These are phyloP conservation scores for Saccharomycopsis fermentans DNA, from an alignment of 805 yeast species.

Conservation along the genomic window DNA sequence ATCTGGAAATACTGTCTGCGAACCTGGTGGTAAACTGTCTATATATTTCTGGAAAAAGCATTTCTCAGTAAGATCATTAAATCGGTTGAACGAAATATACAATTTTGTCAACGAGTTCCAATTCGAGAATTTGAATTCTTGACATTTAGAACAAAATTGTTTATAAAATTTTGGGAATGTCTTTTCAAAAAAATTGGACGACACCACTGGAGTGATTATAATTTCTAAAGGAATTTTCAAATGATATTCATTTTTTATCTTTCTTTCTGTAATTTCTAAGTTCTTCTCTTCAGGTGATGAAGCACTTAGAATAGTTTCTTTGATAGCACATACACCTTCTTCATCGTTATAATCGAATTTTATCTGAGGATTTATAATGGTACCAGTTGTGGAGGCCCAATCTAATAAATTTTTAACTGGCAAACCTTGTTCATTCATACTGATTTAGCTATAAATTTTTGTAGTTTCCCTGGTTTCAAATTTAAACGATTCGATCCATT, in stretches of 20 bases:
- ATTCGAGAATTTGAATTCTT: background rate
- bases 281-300: background rate
- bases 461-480: too few species aligned
- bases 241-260: slow-evolving; percentile 29
- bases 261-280: slow-evolving; percentile 26
- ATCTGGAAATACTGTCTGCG: slow-evolving; percentile 5
- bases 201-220: slow-evolving; percentile 1
- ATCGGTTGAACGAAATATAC: slow-evolving; percentile 2
- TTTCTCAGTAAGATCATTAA: background rate
- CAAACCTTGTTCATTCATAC: background rate
- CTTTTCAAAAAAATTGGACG: slow-evolving; percentile 2
- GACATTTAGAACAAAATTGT: background rate
- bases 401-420: slow-evolving; percentile 21
- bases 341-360: slow-evolving; percentile 25
- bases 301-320: slow-evolving; percentile 5
- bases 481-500: background rate
- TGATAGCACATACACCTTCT: slow-evolving; percentile 30
- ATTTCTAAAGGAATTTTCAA: slow-evolving; percentile 8
- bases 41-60: slow-evolving; percentile 11
- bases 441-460: background rate
- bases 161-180: background rate
- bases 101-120: slow-evolving; percentile 11
- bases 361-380: slow-evolving; percentile 27
- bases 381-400: slow-evolving; percentile 34
- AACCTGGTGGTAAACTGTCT: slow-evolving; percentile 13